Base-by-base conservation (phyloP, 345 rosid species). In the Sonneratia caseolaris region DNA sequence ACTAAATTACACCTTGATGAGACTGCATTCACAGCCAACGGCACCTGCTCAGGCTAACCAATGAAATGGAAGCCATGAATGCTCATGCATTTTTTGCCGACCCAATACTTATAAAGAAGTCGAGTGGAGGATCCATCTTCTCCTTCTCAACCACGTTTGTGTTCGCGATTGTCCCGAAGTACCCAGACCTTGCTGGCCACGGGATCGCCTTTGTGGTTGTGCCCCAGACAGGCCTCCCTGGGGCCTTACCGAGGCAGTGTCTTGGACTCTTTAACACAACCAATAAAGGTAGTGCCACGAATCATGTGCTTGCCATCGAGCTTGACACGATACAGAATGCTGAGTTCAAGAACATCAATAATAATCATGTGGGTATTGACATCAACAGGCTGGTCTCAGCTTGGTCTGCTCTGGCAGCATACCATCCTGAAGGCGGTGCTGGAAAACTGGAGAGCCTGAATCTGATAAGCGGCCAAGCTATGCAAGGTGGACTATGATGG, bases 331-430 rank as follows among this genome's bases (percentile, higher is more conserved):
- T 84, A 10, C 37, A 21, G 66, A 83, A 40, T 51, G 64, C 36
- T 0, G 90, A 84, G 74, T 79, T 81, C 38, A 70, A 81, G 10
- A 83, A 83, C 57, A 79, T 77, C 18, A 37, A 81, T 36, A 82
- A 71, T 37, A 87, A 89, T 48, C 93, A 86, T 75, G 83, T 88
- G 2, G 93, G 89, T 18, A 81, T 88, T 70, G 85, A 88, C 62
- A 74, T 88, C 64, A 84, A 87, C 40, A 74, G 82, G 6, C 12
- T 85, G 75, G 67, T 3, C 11, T 89, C 95, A 11, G 69, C 22
- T 9, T 5, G 0, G 21, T 76, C 88, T 43, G 51, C 71, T 65
- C 37, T 81, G 6, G 87, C 89, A 0, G 84, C 76, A 15, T 89
- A 86, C 68, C 10, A 84, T 68, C 13, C 71, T 72, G 64, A 48